Evolutionary conservation across 345 rosid genomes (phyloP).

Genomic region (Corymbia maculata): DNA sequence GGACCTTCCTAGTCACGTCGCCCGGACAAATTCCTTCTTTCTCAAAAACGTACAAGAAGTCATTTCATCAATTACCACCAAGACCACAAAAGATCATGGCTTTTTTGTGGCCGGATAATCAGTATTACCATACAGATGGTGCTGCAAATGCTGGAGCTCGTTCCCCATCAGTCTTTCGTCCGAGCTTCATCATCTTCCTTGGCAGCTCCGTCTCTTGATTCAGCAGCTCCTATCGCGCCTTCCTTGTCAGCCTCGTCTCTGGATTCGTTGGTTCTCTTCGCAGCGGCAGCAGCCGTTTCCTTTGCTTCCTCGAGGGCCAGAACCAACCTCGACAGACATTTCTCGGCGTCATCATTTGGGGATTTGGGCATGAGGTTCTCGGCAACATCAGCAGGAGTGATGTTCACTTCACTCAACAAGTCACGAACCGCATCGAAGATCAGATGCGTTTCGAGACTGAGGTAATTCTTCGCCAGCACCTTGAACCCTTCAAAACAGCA

Average conservation of each 20-base stretch:
- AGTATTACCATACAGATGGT: neutral
- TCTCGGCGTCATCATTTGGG: slow-evolving; percentile 9
- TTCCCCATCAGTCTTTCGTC: neutral
- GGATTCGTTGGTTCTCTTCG: neutral
- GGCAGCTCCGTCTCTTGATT: neutral
- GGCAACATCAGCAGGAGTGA: slow-evolving; percentile 45
- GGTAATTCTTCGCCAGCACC: slow-evolving; percentile 37
- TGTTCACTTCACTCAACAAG: slow-evolving; percentile 18
- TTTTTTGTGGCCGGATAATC: neutral
- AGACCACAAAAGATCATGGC: neutral
- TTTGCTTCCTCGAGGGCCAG: slow-evolving; percentile 27
- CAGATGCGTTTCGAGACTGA: slow-evolving; percentile 20
- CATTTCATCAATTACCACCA: neutral
- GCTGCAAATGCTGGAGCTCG: neutral
- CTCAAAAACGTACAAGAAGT: neutral
- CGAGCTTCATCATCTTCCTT: neutral
- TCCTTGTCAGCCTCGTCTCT: neutral
- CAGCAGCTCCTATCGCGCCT: neutral
- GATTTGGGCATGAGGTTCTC: slow-evolving; percentile 50
- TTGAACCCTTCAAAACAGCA: slow-evolving; percentile 39
- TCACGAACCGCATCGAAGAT: slow-evolving; percentile 11
- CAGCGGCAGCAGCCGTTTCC: slow-evolving; percentile 3
- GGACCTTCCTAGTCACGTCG: neutral
- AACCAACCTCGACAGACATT: slow-evolving; percentile 24
- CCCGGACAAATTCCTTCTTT: neutral